Conservation (phyloP, 768 basidiomycete species). For the Rhodotorula graminis region DNA sequence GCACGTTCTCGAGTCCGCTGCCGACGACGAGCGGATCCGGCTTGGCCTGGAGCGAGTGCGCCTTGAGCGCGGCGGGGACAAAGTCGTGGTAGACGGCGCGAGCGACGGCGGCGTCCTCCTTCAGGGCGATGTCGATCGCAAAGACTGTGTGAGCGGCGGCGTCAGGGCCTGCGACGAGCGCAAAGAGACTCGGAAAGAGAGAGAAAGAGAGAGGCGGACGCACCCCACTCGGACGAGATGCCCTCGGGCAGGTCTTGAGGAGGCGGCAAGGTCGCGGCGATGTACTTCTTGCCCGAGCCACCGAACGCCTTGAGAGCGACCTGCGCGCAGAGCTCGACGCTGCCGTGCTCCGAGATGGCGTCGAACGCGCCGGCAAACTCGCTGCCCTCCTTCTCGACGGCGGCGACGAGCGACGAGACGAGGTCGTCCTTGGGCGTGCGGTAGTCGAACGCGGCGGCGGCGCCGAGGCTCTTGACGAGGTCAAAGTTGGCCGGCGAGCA, state of each 20-base stretch:
- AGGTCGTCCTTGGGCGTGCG: slow-evolving; percentile 11
- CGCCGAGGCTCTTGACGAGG: slow-evolving; percentile 43
- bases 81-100: slow-evolving; percentile 33
- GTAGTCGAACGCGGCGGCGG: slow-evolving; percentile 39
- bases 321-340: slow-evolving; percentile 21
- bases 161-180: neutral
- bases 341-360: slow-evolving; percentile 34
- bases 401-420: slow-evolving; percentile 32
- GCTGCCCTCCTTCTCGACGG: slow-evolving; percentile 13
- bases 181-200: too few relatives aligned
- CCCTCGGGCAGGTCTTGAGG: slow-evolving; percentile 17
- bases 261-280: slow-evolving; percentile 23
- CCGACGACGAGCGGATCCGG: slow-evolving; percentile 37
- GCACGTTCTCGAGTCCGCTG: slow-evolving; percentile 31
- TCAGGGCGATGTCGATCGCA: neutral
- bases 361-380: slow-evolving; percentile 39
- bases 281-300: slow-evolving; percentile 18
- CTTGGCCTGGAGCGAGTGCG: slow-evolving; percentile 21
- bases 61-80: slow-evolving; percentile 30
- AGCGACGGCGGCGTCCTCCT: slow-evolving; percentile 3
- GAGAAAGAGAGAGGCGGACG: neutral
- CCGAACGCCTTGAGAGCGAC: slow-evolving; percentile 7
- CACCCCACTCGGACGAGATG: slow-evolving; percentile 23
- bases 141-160: slow-evolving; percentile 1
- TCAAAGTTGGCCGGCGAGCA: slow-evolving; percentile 38